Evolutionary conservation across 352 stramenopile genomes (phyloP).

Genomic region (Phytophthora pinifolia): DNA sequence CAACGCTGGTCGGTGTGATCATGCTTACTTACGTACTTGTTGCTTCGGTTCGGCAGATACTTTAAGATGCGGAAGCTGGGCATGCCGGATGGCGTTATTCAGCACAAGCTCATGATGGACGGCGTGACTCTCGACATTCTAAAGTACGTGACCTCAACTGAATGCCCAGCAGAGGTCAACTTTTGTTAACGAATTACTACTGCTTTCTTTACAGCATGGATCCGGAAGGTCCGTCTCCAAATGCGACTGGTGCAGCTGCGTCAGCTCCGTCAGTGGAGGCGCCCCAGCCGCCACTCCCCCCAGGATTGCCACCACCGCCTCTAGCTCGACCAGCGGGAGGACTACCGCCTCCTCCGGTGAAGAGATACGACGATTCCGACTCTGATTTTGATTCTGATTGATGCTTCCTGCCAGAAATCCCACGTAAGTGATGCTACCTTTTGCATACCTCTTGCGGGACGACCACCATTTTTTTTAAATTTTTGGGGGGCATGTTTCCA

Average conservation of each 20-base stretch:
- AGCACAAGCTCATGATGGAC: slow-evolving; percentile 83
- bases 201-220: slow-evolving; percentile 59
- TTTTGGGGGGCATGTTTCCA: too few species aligned
- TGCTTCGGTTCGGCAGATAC: slow-evolving; percentile 46
- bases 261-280: slow-evolving; percentile 8
- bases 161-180: background rate
- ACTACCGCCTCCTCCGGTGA: slow-evolving; percentile 49
- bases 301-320: slow-evolving; percentile 26
- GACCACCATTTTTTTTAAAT: too few species aligned
- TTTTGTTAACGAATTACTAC: background rate
- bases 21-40: slow-evolving; percentile 1
- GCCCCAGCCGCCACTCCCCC: slow-evolving; percentile 35
- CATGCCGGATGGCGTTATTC: slow-evolving; percentile 76
- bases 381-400: slow-evolving; percentile 67
- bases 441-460: too few species aligned
- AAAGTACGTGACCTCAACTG: slow-evolving; percentile 36
- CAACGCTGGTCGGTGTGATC: background rate
- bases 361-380: slow-evolving; percentile 39
- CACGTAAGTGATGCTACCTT: slow-evolving; percentile 3
- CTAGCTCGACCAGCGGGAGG: slow-evolving; percentile 31
- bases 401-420: slow-evolving; percentile 14
- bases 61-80: slow-evolving; percentile 86
- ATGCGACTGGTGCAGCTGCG: slow-evolving; percentile 32
- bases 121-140: slow-evolving; percentile 72
- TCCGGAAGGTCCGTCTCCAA: slow-evolving; percentile 72